Evolutionary conservation across 148 eudicot species (phyloP).

Genomic region (Chenopodium album): DNA sequence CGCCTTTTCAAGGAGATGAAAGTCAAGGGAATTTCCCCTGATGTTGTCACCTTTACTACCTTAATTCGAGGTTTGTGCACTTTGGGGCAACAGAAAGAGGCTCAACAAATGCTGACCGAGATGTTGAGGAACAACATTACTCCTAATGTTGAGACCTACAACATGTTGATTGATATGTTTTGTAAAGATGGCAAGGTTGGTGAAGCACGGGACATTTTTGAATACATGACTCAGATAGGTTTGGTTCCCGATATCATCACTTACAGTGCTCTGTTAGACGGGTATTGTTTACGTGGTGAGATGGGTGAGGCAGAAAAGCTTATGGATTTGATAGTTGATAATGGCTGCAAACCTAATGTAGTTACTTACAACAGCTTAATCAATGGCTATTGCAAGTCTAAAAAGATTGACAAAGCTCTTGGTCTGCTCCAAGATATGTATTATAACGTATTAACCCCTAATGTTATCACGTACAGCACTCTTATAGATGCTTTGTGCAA

Average conservation of each 20-base stretch:
- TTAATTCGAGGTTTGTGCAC: conserved; percentile 12
- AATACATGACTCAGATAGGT: conserved; percentile 2
- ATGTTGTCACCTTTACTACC: conserved; percentile 11
- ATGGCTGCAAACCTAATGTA: conserved; percentile 8
- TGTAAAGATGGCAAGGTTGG: conserved; percentile 21
- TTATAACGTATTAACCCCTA: not conserved
- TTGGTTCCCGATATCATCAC: not conserved
- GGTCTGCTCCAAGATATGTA: conserved; percentile 7
- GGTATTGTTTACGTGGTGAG: conserved; percentile 18
- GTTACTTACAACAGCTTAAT: conserved; percentile 14
- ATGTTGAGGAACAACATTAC: conserved; percentile 6
- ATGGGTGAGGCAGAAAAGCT: conserved; percentile 9
- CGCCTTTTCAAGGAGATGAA: conserved; percentile 19
- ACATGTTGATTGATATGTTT: conserved; percentile 16
- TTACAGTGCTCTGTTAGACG: conserved; percentile 13
- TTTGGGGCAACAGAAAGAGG: conserved; percentile 16
- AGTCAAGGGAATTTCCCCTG: not conserved
- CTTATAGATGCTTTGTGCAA: conserved; percentile 19
- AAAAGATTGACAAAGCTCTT: conserved; percentile 14
- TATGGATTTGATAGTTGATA: not conserved
- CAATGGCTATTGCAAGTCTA: conserved; percentile 22
- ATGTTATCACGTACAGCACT: conserved; percentile 11
- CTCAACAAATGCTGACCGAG: not conserved
- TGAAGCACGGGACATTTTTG: not conserved
- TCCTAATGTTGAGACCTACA: not conserved